Conservation (phyloP, 2,329 filamentous ascomycete species). For the Apiospora malaysiana region DNA sequence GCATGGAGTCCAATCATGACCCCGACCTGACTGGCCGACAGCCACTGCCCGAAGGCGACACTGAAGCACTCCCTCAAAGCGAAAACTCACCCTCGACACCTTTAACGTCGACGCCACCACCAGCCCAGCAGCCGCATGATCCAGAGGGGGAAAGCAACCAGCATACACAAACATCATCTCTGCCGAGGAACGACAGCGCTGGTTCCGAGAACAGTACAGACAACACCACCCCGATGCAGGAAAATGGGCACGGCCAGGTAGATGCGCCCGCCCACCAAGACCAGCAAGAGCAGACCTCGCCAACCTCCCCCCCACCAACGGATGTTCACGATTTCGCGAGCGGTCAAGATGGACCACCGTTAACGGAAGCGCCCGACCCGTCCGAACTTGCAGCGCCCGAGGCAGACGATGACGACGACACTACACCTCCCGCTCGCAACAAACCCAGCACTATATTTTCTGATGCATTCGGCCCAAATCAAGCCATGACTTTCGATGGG, state of each 20-base stretch:
- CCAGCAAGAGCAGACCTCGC: neutral
- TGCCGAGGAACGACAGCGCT: neutral
- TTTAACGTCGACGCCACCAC: neutral
- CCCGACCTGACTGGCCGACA: slow-evolving; percentile 11
- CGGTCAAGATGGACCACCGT: slow-evolving; percentile 2
- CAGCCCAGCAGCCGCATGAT: neutral
- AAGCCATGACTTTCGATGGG: slow-evolving; percentile 20
- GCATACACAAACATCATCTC: neutral
- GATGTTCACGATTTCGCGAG: slow-evolving; percentile 12
- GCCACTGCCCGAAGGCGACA: neutral
- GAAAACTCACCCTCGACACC: neutral
- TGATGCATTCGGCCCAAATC: neutral
- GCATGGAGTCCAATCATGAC: slow-evolving; percentile 3
- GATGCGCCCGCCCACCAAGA: neutral
- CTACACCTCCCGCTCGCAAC: slow-evolving; percentile 19
- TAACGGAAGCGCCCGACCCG: neutral
- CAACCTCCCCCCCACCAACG: neutral
- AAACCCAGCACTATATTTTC: neutral
- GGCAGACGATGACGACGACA: slow-evolving; percentile 18
- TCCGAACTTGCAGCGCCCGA: neutral
- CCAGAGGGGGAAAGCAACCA: neutral
- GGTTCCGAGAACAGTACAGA: neutral
- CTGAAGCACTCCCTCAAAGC: neutral
- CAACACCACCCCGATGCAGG: neutral
- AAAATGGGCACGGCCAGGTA: neutral